phyloP scores from a whole-genome alignment of 2,329 filamentous ascomycete species.

The Colletotrichum ledebouriae region DNA sequence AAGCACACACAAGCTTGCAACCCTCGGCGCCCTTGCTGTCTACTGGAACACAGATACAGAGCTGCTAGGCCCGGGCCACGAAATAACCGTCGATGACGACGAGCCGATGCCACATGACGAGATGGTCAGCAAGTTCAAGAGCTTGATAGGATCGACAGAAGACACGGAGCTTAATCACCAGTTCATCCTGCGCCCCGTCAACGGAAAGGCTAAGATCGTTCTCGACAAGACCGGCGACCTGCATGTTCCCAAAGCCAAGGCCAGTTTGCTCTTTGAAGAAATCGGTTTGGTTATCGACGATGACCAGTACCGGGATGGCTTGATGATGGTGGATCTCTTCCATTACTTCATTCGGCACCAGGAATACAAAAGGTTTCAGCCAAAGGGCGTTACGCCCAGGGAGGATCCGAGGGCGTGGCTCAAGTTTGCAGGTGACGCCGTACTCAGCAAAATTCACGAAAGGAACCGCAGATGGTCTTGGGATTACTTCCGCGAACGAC shows the following conservation, averaged over 20 bases:
- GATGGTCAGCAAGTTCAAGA: constrained; percentile 81
- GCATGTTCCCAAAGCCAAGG: constrained; percentile 87
- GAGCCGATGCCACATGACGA: constrained; percentile 79
- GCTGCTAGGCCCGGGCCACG: constrained; percentile 85
- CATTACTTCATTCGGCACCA: constrained; percentile 98
- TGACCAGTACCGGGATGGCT: constrained; percentile 93
- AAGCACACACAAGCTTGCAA: constrained; percentile 94
- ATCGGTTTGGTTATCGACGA: constrained; percentile 98
- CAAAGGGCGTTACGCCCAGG: constrained; percentile 83
- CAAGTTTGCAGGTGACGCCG: constrained; percentile 88
- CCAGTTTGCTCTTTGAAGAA: constrained; percentile 93
- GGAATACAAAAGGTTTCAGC: constrained; percentile 94
- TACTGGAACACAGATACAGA: constrained; percentile 98
- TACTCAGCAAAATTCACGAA: constrained; percentile 95
- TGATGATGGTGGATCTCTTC: constrained; percentile 99
- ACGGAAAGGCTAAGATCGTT: constrained; percentile 92
- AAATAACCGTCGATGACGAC: constrained; percentile 71
- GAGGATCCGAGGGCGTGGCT: constrained; percentile 95
- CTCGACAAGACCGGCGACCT: constrained; percentile 91
- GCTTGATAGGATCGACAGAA: constrained; percentile 82
- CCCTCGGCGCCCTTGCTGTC: constrained; percentile 87
- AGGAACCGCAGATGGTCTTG: constrained; percentile 94
- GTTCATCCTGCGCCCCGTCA: constrained; percentile 96
- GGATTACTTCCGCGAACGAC: constrained; percentile 92
- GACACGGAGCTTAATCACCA: constrained; percentile 76